These are phyloP conservation scores for Colletotrichum destructivum DNA, from an alignment of 2,329 filamentous ascomycete genomes.

Conservation along the genomic window DNA sequence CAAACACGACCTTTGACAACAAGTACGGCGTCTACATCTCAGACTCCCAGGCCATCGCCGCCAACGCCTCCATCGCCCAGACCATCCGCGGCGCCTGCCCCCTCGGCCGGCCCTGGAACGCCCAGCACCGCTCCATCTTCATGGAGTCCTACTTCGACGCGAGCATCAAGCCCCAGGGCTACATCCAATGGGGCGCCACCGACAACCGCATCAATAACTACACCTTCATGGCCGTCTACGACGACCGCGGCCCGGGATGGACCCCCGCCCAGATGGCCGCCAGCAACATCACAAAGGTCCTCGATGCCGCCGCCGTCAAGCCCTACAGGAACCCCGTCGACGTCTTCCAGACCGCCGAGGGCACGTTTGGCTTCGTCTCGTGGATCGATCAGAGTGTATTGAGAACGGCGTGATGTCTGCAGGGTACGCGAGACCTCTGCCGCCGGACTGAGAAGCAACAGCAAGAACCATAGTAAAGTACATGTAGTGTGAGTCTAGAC, in stretches of 20 bases:
- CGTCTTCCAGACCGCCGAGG: slow-evolving; percentile 37
- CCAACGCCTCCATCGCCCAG: slow-evolving; percentile 63
- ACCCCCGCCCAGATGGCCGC: slow-evolving; percentile 61
- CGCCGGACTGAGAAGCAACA: too few relatives aligned
- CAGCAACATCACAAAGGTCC: slow-evolving; percentile 60
- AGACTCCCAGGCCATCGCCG: slow-evolving; percentile 66
- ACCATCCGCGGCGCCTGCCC: slow-evolving; percentile 63
- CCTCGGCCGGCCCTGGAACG: slow-evolving; percentile 76
- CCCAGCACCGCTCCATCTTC: slow-evolving; percentile 70
- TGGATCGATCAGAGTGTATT: slow-evolving; percentile 43
- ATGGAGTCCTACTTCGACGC: slow-evolving; percentile 68
- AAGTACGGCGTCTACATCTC: slow-evolving; percentile 78
- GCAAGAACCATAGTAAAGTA: not conserved
- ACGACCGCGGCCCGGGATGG: slow-evolving; percentile 67
- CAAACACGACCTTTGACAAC: slow-evolving; percentile 76
- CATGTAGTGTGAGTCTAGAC: not conserved
- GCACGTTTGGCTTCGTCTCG: slow-evolving; percentile 28
- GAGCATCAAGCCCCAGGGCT: slow-evolving; percentile 67
- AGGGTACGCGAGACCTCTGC: not conserved
- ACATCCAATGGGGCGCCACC: slow-evolving; percentile 65
- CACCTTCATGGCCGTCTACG: slow-evolving; percentile 72
- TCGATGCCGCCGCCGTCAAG: slow-evolving; percentile 53
- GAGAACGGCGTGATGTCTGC: slow-evolving; percentile 15
- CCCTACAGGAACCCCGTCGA: slow-evolving; percentile 45
- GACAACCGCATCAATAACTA: slow-evolving; percentile 58